phyloP scores from a whole-genome alignment of 371 early-diverging fungal genomes.

The Gilbertella persicaria region DNA sequence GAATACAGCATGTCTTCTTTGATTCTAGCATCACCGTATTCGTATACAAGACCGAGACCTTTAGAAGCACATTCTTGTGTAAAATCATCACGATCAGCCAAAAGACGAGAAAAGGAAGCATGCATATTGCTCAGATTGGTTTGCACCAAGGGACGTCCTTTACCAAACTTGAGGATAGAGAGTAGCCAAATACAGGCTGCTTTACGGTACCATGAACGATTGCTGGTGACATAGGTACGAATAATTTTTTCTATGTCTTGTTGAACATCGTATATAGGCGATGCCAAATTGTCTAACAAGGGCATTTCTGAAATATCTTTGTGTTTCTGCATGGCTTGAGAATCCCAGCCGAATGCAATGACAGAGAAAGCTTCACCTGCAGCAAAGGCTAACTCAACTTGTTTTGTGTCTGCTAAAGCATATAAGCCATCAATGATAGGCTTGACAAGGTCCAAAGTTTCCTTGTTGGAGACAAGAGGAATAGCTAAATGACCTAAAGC shows the following conservation, averaged over 20 bases:
- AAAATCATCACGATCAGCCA: slow-evolving; percentile 83
- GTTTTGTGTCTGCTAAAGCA: slow-evolving; percentile 70
- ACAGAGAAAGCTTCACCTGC: slow-evolving; percentile 81
- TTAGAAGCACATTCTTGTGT: slow-evolving; percentile 87
- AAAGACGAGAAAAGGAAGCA: slow-evolving; percentile 71
- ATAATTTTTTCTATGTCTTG: slow-evolving; percentile 57
- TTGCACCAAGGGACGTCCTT: slow-evolving; percentile 47
- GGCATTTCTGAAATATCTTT: slow-evolving; percentile 63
- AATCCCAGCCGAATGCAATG: slow-evolving; percentile 71
- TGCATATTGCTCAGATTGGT: slow-evolving; percentile 61
- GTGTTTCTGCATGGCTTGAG: slow-evolving; percentile 65
- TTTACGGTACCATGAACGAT: slow-evolving; percentile 70
- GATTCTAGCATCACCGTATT: slow-evolving; percentile 74
- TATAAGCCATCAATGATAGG: slow-evolving; percentile 60
- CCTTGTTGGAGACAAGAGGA: slow-evolving; percentile 24
- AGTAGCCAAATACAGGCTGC: slow-evolving; percentile 86
- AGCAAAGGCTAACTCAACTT: slow-evolving; percentile 82
- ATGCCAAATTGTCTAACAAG: slow-evolving; percentile 11
- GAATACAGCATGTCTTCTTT: slow-evolving; percentile 67
- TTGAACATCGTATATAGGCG: slow-evolving; percentile 23
- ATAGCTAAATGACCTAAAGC: slow-evolving; percentile 74
- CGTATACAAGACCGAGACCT: slow-evolving; percentile 86
- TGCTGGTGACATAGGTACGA: slow-evolving; percentile 46
- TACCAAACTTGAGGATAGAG: slow-evolving; percentile 80
- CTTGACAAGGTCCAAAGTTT: slow-evolving; percentile 36